Conservation (phyloP, 2,329 filamentous ascomycete genomes). For the Apiospora hydei region DNA sequence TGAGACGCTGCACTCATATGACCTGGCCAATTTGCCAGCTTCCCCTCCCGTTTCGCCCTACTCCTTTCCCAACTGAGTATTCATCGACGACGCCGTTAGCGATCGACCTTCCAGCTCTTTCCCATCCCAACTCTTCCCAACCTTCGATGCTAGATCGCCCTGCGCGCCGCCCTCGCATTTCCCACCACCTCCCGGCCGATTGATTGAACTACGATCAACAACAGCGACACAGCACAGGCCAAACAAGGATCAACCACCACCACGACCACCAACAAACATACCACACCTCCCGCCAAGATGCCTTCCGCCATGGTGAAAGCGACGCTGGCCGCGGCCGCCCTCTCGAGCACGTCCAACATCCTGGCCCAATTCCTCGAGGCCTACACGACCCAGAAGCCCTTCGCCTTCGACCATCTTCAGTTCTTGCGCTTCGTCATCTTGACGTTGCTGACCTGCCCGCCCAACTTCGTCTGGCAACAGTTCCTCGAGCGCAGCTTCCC, state of each 20-base stretch:
- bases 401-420: constrained; percentile 54
- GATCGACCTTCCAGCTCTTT: not conserved
- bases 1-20: not conserved
- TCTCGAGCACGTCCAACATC: constrained; percentile 62
- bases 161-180: not conserved
- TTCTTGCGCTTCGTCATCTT: constrained; percentile 63
- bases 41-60: not conserved
- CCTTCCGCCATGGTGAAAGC: constrained; percentile 59
- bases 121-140: not conserved
- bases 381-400: constrained; percentile 50
- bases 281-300: constrained; percentile 42
- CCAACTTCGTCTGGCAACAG: constrained; percentile 66
- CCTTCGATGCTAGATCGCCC: constrained; percentile 8
- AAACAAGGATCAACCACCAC: not conserved
- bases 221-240: not conserved
- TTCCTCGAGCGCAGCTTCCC: constrained; percentile 61
- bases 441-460: constrained; percentile 60
- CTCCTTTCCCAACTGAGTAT: constrained; percentile 12
- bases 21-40: constrained; percentile 10
- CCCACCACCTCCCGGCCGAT: constrained; percentile 6
- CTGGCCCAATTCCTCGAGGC: constrained; percentile 62
- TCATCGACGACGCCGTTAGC: constrained; percentile 9
- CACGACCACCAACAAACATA: too few species aligned
- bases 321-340: constrained; percentile 58
- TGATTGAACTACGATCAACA: not conserved